Evolutionary conservation across 257 asterid genomes (phyloP).

Genomic region (Vinca minor): DNA sequence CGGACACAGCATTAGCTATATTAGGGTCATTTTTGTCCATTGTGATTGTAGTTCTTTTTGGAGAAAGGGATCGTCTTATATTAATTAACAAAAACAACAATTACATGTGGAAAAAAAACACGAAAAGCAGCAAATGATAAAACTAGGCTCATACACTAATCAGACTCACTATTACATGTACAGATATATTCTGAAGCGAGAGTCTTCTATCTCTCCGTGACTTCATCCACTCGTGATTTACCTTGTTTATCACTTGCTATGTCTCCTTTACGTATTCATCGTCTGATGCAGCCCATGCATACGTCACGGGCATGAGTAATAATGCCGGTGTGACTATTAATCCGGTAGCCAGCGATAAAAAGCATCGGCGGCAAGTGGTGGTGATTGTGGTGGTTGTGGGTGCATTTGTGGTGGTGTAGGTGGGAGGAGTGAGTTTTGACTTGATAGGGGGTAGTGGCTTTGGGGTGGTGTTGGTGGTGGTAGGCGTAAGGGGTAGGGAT

Average conservation of each 20-base stretch:
- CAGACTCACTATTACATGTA: no score
- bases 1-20: conserved; percentile 62
- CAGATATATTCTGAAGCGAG: no score
- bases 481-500: conserved; percentile 50
- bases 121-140: no score
- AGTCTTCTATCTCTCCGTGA: no score
- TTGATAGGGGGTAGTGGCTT: conserved; percentile 39
- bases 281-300: conserved; percentile 48
- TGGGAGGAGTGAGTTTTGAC: conserved; percentile 24
- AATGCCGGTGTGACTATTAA: conserved; percentile 15
- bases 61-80: no score
- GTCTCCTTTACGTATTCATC: conserved; percentile 80
- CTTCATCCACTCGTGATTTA: no score
- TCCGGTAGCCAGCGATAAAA: conserved; percentile 44
- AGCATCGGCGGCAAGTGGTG: conserved; percentile 38
- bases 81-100: no score
- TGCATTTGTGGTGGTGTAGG: no score
- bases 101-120: no score
- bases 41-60: conserved; percentile 44
- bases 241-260: conserved; percentile 55
- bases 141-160: no score
- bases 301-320: conserved; percentile 23
- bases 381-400: conserved; percentile 14
- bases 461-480: conserved; percentile 42
- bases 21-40: conserved; percentile 69